Percentiles rank a stretch among this genome's conserved stretches.
phyloP scores from a whole-genome alignment of 495 filamentous ascomycete genomes.

The Aspergillus bertholletiae region DNA sequence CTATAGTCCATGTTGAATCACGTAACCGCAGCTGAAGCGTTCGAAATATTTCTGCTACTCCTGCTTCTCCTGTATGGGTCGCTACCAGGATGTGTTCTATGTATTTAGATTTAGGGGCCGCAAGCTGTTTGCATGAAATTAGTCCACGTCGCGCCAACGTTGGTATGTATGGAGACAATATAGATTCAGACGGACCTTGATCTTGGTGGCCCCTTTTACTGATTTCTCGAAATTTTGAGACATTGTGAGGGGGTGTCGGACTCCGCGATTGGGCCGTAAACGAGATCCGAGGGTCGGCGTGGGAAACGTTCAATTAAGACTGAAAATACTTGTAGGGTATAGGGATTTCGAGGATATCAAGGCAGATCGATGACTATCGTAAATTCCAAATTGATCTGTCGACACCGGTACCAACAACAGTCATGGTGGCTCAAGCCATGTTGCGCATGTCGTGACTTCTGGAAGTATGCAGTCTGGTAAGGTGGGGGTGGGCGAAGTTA shows the following conservation, averaged over 20 bases:
- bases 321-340: background rate
- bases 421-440: constrained; percentile 38
- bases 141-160: background rate
- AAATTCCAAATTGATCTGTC: constrained; percentile 16
- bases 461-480: constrained; percentile 7
- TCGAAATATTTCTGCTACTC: constrained; percentile 93
- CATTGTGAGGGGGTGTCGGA: constrained; percentile 45
- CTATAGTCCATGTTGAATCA: constrained; percentile 96
- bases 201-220: constrained; percentile 89
- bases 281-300: constrained; percentile 6
- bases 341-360: background rate
- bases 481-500: constrained; percentile 1
- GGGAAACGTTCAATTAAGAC: background rate
- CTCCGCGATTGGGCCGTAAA: constrained; percentile 8
- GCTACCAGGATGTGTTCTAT: constrained; percentile 97
- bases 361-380: constrained; percentile 16
- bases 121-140: constrained; percentile 55
- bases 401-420: constrained; percentile 24
- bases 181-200: constrained; percentile 62
- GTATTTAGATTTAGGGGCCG: constrained; percentile 98
- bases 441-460: constrained; percentile 16
- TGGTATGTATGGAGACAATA: background rate
- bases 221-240: constrained; percentile 86
- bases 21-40: constrained; percentile 82
- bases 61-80: constrained; percentile 91